Evolutionary conservation across 768 basidiomycete species (phyloP), one percentile per base, ranked within the genome.

Genomic region (Termitomyces bulborhizus): DNA sequence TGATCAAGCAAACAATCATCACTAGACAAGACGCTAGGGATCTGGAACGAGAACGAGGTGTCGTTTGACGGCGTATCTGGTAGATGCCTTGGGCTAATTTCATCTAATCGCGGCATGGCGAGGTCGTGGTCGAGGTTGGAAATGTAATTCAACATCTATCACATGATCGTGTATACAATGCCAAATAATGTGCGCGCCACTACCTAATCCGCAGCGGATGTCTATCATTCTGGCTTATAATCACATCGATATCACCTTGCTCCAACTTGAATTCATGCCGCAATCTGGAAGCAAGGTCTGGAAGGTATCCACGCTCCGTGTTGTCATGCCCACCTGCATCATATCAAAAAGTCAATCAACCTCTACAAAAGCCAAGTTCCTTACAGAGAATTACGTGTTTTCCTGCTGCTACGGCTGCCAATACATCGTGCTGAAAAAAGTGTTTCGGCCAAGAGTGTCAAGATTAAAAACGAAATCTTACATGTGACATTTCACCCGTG

Each of bases 401-500:
- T 34, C 92, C 90, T 42, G 73, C 69, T 9, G 89, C 90, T 12
- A 91, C 77, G 1, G 90, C 81, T 1, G 90, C 88, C 41, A 98
- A 76, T 52, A 96, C 84, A 56, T 95, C 88, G 69, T 97, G 95
- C 90, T 94, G 60, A 55, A 59, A 61, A 61, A 51, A 54, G 39
- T 48, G 52, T 57, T 37, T 39, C 62, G 67, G 60, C 5, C 12
- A 40, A 57, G 60, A 53, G 57, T 58, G 59, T 54, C 29, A 36
- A 9, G 60, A 37, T 54, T 11, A 24, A 11, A 27, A 31, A 3
- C 51, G 24, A 57, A 44, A 43, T 69, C 83, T 50, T 69, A 93
- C 91, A 70, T 96, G 94, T 18, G 80, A 68, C 89, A 95, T 90
- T 73, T 98, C 93, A 8, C 96, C 96, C 2, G 96, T 98, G 63